These are phyloP conservation scores for Solanum paucissectum DNA, from an alignment of 257 asterid genomes.

Conservation along the genomic window DNA sequence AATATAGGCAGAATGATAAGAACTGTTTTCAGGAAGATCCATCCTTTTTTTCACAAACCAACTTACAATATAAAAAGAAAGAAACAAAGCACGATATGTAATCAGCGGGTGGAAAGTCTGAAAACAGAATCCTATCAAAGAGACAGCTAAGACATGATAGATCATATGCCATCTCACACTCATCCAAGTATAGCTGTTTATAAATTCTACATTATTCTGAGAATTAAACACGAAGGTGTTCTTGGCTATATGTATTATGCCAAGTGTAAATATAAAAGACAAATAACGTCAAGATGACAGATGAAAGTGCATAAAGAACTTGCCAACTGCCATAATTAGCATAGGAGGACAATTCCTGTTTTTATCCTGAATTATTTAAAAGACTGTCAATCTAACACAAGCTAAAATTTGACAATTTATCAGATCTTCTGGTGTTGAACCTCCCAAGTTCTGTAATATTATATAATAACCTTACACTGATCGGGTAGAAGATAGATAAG, in stretches of 20 bases:
- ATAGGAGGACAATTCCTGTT: neutral
- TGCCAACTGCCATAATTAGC: neutral
- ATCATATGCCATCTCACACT: neutral
- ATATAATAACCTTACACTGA: neutral
- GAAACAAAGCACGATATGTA: neutral
- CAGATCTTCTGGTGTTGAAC: neutral
- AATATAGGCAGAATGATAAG: neutral
- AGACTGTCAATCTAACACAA: neutral
- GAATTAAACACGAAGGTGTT: neutral
- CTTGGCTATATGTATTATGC: neutral
- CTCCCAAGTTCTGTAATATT: neutral
- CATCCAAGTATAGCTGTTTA: neutral
- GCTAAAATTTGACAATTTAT: neutral
- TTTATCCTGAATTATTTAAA: neutral
- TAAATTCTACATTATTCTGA: neutral
- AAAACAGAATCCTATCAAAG: neutral
- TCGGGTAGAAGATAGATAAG: neutral
- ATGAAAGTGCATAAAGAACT: neutral
- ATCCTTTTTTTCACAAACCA: neutral
- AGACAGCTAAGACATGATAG: neutral
- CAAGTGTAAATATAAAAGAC: neutral
- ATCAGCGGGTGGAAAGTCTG: neutral
- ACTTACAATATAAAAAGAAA: neutral
- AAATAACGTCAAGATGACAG: neutral
- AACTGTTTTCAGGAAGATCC: neutral